Evolutionary conservation across 192 early-diverging fungal species (phyloP).

Genomic region (Backusella parvicylindrica): DNA sequence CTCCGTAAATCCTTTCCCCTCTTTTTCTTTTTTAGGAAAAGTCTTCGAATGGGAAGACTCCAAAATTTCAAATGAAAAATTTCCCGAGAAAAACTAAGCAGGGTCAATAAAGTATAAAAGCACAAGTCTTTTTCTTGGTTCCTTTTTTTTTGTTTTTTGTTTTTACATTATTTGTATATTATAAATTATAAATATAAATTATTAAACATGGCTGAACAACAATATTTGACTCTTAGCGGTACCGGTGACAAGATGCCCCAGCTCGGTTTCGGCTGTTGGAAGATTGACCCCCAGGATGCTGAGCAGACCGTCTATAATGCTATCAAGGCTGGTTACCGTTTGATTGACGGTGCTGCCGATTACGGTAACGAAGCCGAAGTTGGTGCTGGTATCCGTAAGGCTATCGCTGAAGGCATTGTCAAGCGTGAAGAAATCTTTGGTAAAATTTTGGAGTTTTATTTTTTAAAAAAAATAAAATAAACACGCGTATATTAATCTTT

Average conservation of each 20-base stretch:
- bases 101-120: background rate
- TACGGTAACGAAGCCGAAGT: slow-evolving; percentile 66
- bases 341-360: slow-evolving; percentile 49
- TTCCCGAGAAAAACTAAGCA: background rate
- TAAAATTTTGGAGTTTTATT: background rate
- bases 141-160: background rate
- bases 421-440: slow-evolving; percentile 48
- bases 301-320: slow-evolving; percentile 38
- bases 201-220: background rate
- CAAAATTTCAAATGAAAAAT: background rate
- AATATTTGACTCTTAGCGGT: slow-evolving; percentile 33
- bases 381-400: slow-evolving; percentile 48
- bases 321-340: slow-evolving; percentile 31
- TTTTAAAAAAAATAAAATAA: background rate
- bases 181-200: background rate
- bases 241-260: slow-evolving; percentile 47
- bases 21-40: background rate
- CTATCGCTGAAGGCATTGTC: slow-evolving; percentile 45
- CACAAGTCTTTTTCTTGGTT: background rate
- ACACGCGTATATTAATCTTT: background rate
- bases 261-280: slow-evolving; percentile 51
- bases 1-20: background rate
- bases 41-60: background rate
- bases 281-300: slow-evolving; percentile 38
- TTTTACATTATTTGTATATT: background rate